Evolutionary conservation across 192 early-diverging fungal genomes (phyloP), one percentile per base, ranked within the genome.

Genomic region (Bifiguratus adelaidae): DNA sequence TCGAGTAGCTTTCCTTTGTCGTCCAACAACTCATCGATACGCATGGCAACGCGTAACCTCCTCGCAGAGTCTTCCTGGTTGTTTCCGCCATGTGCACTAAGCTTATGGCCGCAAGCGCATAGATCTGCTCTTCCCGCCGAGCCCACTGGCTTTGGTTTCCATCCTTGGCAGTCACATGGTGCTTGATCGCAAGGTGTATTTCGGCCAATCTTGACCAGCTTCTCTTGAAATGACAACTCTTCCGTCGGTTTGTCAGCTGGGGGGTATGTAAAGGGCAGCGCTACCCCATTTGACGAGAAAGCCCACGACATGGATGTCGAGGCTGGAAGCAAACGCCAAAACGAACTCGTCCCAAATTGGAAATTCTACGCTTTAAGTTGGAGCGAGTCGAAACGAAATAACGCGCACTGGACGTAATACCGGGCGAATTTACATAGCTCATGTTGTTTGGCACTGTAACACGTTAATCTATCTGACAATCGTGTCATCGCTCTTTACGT

Each of bases 1-100:
- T 76, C 70, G 11, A 66, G 35, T 13, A 71, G 53, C 47, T 72
- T 76, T 24, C 54, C 63, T 19, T 76, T 76, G 51, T 73, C 70
- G 58, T 77, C 62, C 30, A 71, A 58, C 18, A 65, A 33, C 33
- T 73, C 62, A 33, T 73, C 61, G 13, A 73, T 65, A 23, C 61
- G 60, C n/a, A 60, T 56, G 7, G 74, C 74, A 3, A 73, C 65
- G 38, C 61, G 59, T 8, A 77, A 33, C 24, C 74, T 49, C 48
- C 65, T 33, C 2, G 56, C 48, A 41, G 65, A 63, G n/a, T 73
- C 74, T 12, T 69, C 67, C 20, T 70, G 53, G 26, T 62, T 53
- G 44, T 50, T 47, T 22, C 60, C 71, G 4, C 69, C 65, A 57
- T 77, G 74, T 22, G 32, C 23, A 23, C 60, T 55, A 5, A 71